Percentiles rank a stretch among this genome's conserved stretches.
Evolutionary conservation across 1,284 basidiomycete genomes (phyloP).

Genomic region (Rhodotorula sp.): DNA sequence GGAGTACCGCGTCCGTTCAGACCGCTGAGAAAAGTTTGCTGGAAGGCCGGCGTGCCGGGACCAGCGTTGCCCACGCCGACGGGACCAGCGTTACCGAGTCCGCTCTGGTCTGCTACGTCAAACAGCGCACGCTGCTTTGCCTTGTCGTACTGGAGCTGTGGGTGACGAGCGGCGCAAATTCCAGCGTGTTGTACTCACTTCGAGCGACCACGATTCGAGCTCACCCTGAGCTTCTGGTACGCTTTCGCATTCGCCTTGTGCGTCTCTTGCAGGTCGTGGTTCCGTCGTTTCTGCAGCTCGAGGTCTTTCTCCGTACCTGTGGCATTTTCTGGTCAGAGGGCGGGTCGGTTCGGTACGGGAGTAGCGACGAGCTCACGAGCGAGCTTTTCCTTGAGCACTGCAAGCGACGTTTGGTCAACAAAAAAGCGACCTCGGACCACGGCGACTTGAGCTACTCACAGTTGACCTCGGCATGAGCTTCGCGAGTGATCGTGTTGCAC

Average conservation of each 20-base stretch:
- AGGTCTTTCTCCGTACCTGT: slow-evolving; percentile 71
- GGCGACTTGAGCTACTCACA: slow-evolving; percentile 56
- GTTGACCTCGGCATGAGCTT: slow-evolving; percentile 73
- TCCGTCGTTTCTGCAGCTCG: slow-evolving; percentile 69
- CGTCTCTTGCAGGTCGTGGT: slow-evolving; percentile 67
- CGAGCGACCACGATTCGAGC: slow-evolving; percentile 3
- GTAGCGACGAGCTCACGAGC: neutral
- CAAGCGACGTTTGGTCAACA: neutral
- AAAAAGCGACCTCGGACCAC: neutral
- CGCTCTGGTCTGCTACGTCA: slow-evolving; percentile 43
- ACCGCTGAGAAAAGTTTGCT: neutral
- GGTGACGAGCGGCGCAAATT: neutral
- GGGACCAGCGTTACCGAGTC: neutral
- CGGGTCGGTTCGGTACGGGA: fast-evolving
- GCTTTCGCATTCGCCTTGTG: slow-evolving; percentile 74
- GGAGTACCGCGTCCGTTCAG: neutral
- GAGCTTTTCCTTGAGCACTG: slow-evolving; percentile 9
- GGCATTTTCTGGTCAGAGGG: slow-evolving; percentile 53
- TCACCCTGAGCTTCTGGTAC: slow-evolving; percentile 76
- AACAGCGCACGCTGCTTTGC: slow-evolving; percentile 73
- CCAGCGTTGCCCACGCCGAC: neutral
- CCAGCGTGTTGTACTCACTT: too few species aligned
- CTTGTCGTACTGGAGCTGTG: slow-evolving; percentile 66
- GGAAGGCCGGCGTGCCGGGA: neutral
- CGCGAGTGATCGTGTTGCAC: slow-evolving; percentile 13